Conservation (phyloP, 2,329 filamentous ascomycete species). For the Monilinia vaccinii-corymbosi region DNA sequence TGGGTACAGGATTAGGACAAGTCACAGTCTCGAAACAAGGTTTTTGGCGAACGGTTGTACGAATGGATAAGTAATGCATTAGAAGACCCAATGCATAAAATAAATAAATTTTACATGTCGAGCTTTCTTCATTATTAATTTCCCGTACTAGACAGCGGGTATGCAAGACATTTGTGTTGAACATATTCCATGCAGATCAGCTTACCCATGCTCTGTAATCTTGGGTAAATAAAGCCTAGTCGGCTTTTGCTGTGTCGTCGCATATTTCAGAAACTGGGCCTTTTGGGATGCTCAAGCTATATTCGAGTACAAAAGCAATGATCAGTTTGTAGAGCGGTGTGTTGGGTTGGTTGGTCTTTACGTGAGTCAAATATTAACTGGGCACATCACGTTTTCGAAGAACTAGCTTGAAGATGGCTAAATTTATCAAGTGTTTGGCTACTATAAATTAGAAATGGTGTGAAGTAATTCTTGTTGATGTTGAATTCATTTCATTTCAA, state of each 20-base stretch:
- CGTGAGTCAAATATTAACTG: no score
- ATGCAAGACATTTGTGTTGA: not conserved
- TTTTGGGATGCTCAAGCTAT: not conserved
- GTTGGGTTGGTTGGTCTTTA: no score
- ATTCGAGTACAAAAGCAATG: no score
- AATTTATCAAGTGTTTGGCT: no score
- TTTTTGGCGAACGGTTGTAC: not conserved
- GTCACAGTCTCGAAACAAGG: not conserved
- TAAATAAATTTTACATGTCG: not conserved
- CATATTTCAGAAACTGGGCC: not conserved
- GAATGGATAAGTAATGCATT: not conserved
- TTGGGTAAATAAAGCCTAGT: not conserved
- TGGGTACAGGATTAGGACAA: not conserved
- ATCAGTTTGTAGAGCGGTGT: no score
- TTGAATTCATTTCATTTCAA: no score
- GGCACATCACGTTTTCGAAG: no score
- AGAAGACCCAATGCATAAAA: not conserved
- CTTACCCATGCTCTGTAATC: not conserved
- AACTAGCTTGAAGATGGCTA: no score
- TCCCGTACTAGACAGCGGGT: rapidly evolving
- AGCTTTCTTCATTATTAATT: not conserved
- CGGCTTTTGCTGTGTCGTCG: not conserved
- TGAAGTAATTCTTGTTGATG: no score
- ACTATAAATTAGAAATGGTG: no score
- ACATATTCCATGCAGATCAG: not conserved